phyloP scores from a whole-genome alignment of 2,329 filamentous ascomycete genomes.

The Coniochaeta hoffmannii region DNA sequence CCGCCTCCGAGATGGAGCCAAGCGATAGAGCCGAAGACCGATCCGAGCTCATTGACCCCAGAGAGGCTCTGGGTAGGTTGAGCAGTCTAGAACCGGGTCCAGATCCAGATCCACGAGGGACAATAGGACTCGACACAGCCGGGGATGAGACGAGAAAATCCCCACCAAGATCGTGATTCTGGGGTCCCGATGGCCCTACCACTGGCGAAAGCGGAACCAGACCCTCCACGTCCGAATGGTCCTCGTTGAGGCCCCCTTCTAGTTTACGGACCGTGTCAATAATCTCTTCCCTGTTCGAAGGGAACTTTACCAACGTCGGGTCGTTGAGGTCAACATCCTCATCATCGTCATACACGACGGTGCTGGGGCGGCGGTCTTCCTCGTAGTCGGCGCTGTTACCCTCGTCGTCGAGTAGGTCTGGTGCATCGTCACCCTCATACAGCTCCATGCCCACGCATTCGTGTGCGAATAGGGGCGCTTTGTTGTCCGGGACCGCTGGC shows the following conservation, averaged over 20 bases:
- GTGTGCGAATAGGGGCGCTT: conserved; percentile 38
- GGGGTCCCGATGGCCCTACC: conserved; percentile 23
- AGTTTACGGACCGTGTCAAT: conserved; percentile 37
- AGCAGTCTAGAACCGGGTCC: conserved; percentile 18
- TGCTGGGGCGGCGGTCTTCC: conserved; percentile 9
- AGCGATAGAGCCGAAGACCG: conserved; percentile 29
- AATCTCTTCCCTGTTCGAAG: conserved; percentile 35
- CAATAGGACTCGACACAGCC: conserved; percentile 25
- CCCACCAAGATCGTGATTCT: conserved; percentile 27
- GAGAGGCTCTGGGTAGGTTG: conserved; percentile 18
- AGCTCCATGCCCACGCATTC: conserved; percentile 32
- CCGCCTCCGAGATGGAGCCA: conserved; percentile 37
- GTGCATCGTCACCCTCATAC: conserved; percentile 16
- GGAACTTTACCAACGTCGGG: conserved; percentile 40
- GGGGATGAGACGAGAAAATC: conserved; percentile 25
- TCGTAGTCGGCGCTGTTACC: conserved; percentile 14
- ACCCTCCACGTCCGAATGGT: conserved; percentile 28
- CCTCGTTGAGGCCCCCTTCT: conserved; percentile 33
- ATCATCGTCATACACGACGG: conserved; percentile 11
- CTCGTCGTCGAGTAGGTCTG: conserved; percentile 22
- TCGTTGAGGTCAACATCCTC: conserved; percentile 32
- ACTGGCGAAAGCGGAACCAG: conserved; percentile 25
- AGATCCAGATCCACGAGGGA: conserved; percentile 8
- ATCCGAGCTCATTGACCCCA: conserved; percentile 20
- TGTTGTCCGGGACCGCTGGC: conserved; percentile 8